phyloP scores from a whole-genome alignment of 768 basidiomycete species.

The Pluteus cervinus region DNA sequence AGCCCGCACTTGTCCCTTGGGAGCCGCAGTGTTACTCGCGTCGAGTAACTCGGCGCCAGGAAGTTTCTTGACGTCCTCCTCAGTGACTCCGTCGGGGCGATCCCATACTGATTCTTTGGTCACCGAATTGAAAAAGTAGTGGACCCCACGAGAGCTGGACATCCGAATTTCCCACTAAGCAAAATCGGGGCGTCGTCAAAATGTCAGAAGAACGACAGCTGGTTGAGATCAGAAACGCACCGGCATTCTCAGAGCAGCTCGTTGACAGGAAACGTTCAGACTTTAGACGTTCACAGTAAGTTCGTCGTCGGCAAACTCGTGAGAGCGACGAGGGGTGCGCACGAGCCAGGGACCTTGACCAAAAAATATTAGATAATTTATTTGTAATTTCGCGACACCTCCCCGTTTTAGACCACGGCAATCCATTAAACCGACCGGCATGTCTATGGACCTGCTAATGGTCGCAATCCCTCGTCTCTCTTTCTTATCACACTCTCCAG shows the following conservation, averaged over 20 bases:
- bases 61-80: conserved; percentile 53
- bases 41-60: conserved; percentile 52
- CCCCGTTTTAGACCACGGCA: too few species aligned
- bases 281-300: too few species aligned
- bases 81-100: conserved; percentile 51
- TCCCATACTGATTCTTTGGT: conserved; percentile 81
- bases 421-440: too few species aligned
- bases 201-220: neutral
- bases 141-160: conserved; percentile 68
- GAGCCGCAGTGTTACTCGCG: conserved; percentile 10
- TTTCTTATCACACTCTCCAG: too few species aligned
- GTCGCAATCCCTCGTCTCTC: too few species aligned
- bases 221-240: conserved; percentile 3
- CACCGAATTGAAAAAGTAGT: conserved; percentile 82
- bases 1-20: conserved; percentile 69
- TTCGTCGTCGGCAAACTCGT: too few species aligned
- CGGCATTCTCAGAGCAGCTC: conserved; percentile 7
- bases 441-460: too few species aligned
- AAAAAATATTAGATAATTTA: too few species aligned
- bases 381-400: too few species aligned
- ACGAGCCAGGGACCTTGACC: too few species aligned
- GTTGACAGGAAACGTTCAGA: too few species aligned
- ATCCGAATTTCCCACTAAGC: conserved; percentile 84
- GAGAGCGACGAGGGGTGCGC: too few species aligned
- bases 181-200: neutral